Percentiles rank a stretch among this genome's conserved stretches.
These are phyloP conservation scores for Lasiodiplodia sp. DNA, from an alignment of 2,329 filamentous ascomycete species.

Conservation along the genomic window DNA sequence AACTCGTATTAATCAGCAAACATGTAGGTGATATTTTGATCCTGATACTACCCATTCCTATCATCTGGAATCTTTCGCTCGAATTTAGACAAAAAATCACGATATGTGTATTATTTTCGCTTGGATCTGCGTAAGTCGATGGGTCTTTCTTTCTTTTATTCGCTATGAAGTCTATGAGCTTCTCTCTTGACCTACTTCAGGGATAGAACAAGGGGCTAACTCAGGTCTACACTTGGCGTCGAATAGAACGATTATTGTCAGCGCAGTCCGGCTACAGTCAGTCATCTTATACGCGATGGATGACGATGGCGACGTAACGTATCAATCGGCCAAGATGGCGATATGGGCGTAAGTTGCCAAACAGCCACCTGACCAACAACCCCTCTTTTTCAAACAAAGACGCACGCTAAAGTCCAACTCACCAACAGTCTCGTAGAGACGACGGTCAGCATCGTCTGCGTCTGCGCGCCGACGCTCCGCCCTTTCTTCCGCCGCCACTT, in stretches of 20 bases:
- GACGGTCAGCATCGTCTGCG: conserved; percentile 19
- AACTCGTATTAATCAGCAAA: too few relatives aligned
- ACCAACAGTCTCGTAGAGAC: conserved; percentile 11
- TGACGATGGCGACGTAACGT: neutral
- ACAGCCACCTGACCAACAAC: neutral
- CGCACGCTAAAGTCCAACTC: neutral
- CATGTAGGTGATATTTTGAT: conserved; percentile 5
- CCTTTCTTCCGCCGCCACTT: conserved; percentile 22
- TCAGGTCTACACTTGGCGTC: neutral
- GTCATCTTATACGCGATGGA: neutral
- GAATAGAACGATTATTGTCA: conserved; percentile 7
- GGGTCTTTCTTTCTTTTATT: too few relatives aligned
- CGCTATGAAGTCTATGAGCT: too few relatives aligned
- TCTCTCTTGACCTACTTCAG: too few relatives aligned
- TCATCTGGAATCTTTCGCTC: conserved; percentile 8
- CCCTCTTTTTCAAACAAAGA: neutral
- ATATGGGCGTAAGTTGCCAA: conserved; percentile 4
- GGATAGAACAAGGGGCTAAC: neutral
- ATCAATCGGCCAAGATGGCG: neutral
- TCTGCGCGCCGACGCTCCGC: conserved; percentile 19
- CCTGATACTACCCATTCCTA: conserved; percentile 2
- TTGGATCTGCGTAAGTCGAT: conserved; percentile 14
- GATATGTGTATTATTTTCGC: conserved; percentile 5
- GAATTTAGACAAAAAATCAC: conserved; percentile 16
- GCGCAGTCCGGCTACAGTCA: neutral